Evolutionary conservation across 2,329 filamentous ascomycete genomes (phyloP), one percentile per base, ranked within the genome.

Genomic region (Fusarium bactridioides): DNA sequence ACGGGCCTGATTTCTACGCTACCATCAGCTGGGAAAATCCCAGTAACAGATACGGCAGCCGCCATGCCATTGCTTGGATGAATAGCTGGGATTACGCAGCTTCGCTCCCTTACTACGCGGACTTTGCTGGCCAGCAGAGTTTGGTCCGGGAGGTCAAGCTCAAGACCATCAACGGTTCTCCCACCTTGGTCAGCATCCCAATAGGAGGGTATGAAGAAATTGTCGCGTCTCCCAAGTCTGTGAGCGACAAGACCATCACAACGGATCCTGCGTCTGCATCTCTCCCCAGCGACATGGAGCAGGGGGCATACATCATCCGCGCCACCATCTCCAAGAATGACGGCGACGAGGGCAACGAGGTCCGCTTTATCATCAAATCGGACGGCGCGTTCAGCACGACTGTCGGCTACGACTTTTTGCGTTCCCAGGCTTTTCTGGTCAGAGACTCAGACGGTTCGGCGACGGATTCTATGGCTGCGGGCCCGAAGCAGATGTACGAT

Each of bases 171-270:
- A 21, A 35, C 16, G 18, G 31, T 5, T 25, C 31, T 11, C 48
- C 48, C 11, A 51, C 31, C 0, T 35, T 51, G 31, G n/a, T 25
- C 31, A 35, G 48, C 6, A 11, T 15, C n/a, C 31, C 48, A 35
- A 35, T 31, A 48, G 27, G 0, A 6, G 18, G 5, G 1, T 51
- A 35, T 25, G 16, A 10, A 4, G n/a, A 15, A 1, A 19, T 33
- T 11, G 0, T 10, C 12, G 9, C 8, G 8, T 19, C 31, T 25
- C 0, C n/a, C 4, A 1, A 15, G 16, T 23, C 48, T 3, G 18
- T 51, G 6, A 51, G 4, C n/a, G 11, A 35, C 5, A 51, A 21
- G n/a, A 51, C n/a, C 18, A 35, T 51, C 11, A 51, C 48, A 2
- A 51, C n/a, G n/a, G n/a, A 51, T 35, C 18, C 48, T 15, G 31